phyloP scores from a whole-genome alignment of 305 asterid species.

The Rubia balearica region DNA sequence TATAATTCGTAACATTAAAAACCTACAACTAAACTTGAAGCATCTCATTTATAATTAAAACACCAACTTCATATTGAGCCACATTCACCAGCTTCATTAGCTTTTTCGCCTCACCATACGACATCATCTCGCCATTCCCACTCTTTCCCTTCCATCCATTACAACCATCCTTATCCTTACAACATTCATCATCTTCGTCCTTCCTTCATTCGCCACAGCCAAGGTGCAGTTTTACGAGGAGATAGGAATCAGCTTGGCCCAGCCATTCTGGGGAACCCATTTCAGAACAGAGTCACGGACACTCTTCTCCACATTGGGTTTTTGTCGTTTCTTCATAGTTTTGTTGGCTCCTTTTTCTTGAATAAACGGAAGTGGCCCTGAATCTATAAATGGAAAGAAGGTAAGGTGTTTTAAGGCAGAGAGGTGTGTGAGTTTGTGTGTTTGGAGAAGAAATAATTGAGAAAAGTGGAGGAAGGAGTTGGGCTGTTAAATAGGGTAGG shows the following conservation, averaged over 20 bases:
- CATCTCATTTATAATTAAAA: no score
- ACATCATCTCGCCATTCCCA: slow-evolving; percentile 33
- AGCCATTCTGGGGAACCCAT: neutral
- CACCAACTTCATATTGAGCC: slow-evolving; percentile 57
- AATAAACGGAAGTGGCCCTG: neutral
- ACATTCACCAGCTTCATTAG: slow-evolving; percentile 92
- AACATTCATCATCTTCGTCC: slow-evolving; percentile 8
- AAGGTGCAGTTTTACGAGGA: slow-evolving; percentile 25
- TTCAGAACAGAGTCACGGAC: slow-evolving; percentile 20
- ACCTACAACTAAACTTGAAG: no score
- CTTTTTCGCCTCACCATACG: slow-evolving; percentile 76
- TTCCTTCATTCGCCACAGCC: neutral
- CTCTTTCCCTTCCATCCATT: neutral
- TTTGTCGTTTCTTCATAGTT: neutral
- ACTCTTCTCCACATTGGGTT: slow-evolving; percentile 21
- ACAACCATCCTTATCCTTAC: no score
- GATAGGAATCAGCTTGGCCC: slow-evolving; percentile 14
- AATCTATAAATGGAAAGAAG: neutral
- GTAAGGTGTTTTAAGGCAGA: neutral
- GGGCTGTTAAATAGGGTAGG: slow-evolving; percentile 6
- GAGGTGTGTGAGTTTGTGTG: slow-evolving; percentile 2
- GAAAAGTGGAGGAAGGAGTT: neutral
- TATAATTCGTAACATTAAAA: no score
- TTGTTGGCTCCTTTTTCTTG: no score
- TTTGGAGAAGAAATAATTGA: neutral